These are phyloP conservation scores for Yarrowia galli DNA, from an alignment of 1,139 yeast species.

Conservation along the genomic window DNA sequence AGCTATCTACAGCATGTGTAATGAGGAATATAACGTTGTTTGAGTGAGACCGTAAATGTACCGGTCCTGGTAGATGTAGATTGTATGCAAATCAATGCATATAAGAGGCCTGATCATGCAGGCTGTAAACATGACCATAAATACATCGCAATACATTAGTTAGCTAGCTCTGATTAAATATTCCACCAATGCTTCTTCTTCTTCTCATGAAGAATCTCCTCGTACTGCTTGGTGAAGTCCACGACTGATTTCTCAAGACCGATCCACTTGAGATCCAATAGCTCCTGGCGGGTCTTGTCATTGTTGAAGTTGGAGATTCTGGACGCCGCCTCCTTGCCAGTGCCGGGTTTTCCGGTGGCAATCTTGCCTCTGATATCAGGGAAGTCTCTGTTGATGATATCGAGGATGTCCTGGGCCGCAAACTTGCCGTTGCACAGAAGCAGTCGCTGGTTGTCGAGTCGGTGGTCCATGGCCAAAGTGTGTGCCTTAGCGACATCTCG, in stretches of 20 bases:
- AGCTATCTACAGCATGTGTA: conserved; percentile 1
- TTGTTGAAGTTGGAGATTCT: conserved; percentile 29
- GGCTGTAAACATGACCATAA: not conserved
- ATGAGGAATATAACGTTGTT: conserved; percentile 2
- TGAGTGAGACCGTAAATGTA: not conserved
- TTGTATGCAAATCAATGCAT: conserved; percentile 6
- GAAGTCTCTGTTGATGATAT: conserved; percentile 52
- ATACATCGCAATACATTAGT: not conserved
- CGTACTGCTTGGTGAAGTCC: conserved; percentile 26
- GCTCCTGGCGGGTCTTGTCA: conserved; percentile 25
- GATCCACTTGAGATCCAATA: conserved; percentile 9
- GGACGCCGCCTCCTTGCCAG: not conserved
- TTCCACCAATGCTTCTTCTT: conserved; percentile 25
- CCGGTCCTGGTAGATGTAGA: no score
- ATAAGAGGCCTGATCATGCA: not conserved
- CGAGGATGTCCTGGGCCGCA: conserved; percentile 50
- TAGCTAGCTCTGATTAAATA: not conserved
- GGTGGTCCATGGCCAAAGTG: conserved; percentile 54
- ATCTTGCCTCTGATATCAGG: conserved; percentile 52
- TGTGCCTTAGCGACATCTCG: conserved; percentile 64
- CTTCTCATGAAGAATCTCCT: conserved; percentile 18
- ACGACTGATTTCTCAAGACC: conserved; percentile 9
- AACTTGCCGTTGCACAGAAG: conserved; percentile 53
- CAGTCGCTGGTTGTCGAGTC: conserved; percentile 54
- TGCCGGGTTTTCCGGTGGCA: conserved; percentile 44